Evolutionary conservation across 2,329 filamentous ascomycete genomes (phyloP).

Genomic region (Trichoderma simmonsii): DNA sequence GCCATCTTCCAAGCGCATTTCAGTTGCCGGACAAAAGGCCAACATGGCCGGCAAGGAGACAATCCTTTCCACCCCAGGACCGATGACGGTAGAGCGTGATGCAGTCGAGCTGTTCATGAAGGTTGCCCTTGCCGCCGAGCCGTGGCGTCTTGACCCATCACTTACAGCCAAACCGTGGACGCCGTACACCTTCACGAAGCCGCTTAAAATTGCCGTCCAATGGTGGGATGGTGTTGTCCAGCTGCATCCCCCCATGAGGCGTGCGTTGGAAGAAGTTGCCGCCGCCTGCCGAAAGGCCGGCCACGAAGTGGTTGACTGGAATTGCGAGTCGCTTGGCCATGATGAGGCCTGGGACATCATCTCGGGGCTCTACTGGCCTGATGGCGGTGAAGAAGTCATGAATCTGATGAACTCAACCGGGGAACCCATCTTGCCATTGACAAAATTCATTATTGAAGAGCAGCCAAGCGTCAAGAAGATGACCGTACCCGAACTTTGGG

Average conservation of each 20-base stretch:
- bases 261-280: constrained; percentile 55
- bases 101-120: constrained; percentile 37
- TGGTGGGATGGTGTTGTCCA: constrained; percentile 58
- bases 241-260: constrained; percentile 56
- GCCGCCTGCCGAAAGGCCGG: constrained; percentile 46
- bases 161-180: constrained; percentile 35
- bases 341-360: constrained; percentile 39
- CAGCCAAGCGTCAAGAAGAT: constrained; percentile 11
- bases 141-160: constrained; percentile 35
- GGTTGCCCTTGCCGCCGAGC: constrained; percentile 29
- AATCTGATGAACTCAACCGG: constrained; percentile 37
- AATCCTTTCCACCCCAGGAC: constrained; percentile 32
- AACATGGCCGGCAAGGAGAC: constrained; percentile 37
- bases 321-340: constrained; percentile 51
- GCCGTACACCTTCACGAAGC: constrained; percentile 34
- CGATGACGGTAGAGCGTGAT: constrained; percentile 35
- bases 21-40: constrained; percentile 26
- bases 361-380: constrained; percentile 10
- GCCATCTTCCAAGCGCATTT: constrained; percentile 31
- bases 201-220: constrained; percentile 58
- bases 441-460: constrained; percentile 11
- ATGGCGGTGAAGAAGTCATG: constrained; percentile 10
- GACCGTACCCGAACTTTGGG: constrained; percentile 4
- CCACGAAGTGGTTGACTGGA: constrained; percentile 52
- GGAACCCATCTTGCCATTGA: constrained; percentile 1